Evolutionary conservation across 192 early-diverging fungal species (phyloP), one percentile per base, ranked within the genome.

Genomic region (Endogone sp.): DNA sequence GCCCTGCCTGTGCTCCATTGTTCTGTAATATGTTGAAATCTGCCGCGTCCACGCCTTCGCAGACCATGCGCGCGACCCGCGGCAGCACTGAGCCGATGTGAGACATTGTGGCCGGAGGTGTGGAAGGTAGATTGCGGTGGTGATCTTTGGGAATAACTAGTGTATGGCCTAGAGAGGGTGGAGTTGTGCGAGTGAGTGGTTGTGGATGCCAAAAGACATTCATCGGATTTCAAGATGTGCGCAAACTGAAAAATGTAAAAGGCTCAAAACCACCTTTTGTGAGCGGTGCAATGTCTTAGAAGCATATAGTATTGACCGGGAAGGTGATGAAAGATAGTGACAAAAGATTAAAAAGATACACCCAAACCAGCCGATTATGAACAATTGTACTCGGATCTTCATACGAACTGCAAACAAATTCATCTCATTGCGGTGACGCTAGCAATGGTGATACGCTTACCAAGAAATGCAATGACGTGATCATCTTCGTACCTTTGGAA

Each of bases 21-120:
- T 69, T 69, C 30, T 69, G 67, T 37, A 69, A 60, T 13, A 69
- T 60, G 44, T 69, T 69, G 31, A 31, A 69, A 20, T 69, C 67
- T 0, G 57, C 28, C 16, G 67, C 61, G 24, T 37, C 59, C 24
- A 56, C 57, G 26, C n/a, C 67, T 10, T 22, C 27, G 20, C 29
- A 61, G 22, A 69, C 67, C 28, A 57, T 57, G 49, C 61, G 59
- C 6, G 67, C 58, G 26, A 69, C 60, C 21, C 31, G 27, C 13
- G 67, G 67, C 2, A 69, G 60, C 6, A 69, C 67, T 20, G 57
- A 31, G 58, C 57, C 67, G 2, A 69, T 13, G 27, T 26, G 29
- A 16, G 67, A 57, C 67, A 69, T 69, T n/a, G 59, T 57, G 2
- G 27, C 57, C 21, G 67, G 57, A 20, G 67, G 56, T 37, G 60